Base-by-base conservation (phyloP, 345 rosid species). In the Brassica rapa region DNA sequence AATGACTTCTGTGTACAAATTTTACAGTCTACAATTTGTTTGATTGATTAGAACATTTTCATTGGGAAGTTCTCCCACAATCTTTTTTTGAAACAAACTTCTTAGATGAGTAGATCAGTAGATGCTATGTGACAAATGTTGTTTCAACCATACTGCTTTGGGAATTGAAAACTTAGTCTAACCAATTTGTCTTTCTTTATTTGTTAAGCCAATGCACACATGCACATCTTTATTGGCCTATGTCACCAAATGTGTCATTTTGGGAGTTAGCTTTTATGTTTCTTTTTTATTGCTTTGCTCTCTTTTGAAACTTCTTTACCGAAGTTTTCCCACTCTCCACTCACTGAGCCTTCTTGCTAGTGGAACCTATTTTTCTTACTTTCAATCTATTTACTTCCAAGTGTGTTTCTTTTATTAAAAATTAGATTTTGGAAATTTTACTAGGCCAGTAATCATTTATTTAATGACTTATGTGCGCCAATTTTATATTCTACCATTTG, bases 281-380 rank as follows among this genome's bases (percentile, higher is more conserved):
- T 79, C 64, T 66, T 73, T 19, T 77, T 86, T 55, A 74, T 76
- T 68, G 68, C 72, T 67, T 68, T 49, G 70, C 69, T 66, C 80
- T 76, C 33, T 81, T 78, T 57, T 75, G 68, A 79, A 71, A 78
- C 72, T 64, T 68, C 81, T 87, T 87, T 78, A 83, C 85, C 87
- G 83, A 87, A 85, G 60, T 68, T 71, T 29, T 75, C 66, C 1
- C 27, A 67, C 11, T 51, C 73, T 24, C 73, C 73, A 73, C 74
- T 79, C 68, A 24, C 55, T 61, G 53, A 51, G 43, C 56, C 19
- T 5, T 33, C 63, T 72, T 49, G 70, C 65, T 62, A 60, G 74
- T 73, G 73, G 77, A 62, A 62, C 21, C 57, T 24, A 24, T 30
- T n/a, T 59, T 59, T 59, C 43, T 46, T 57, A 2, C 62, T 53